These are phyloP conservation scores for Artemisia argyi DNA, from an alignment of 129 eudicot species.

Conservation along the genomic window DNA sequence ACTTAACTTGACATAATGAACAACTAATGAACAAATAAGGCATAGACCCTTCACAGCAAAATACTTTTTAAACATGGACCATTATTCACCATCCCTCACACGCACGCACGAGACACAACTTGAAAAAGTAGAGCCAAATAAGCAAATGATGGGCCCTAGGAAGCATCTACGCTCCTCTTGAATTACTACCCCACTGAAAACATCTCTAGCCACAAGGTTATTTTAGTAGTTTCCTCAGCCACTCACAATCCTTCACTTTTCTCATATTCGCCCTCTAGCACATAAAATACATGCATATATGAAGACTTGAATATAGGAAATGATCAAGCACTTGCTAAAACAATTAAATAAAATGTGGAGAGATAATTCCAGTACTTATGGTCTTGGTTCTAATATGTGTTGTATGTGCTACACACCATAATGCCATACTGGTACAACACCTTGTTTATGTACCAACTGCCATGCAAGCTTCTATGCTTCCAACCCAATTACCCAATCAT, in stretches of 20 bases:
- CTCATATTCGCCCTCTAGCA: conserved; percentile 17
- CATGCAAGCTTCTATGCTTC: conserved; percentile 15
- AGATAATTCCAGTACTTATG: conserved; percentile 7
- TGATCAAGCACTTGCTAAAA: conserved; percentile 8
- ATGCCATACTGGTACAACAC: conserved; percentile 6
- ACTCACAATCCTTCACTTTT: conserved; percentile 20
- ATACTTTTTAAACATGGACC: conserved; percentile 1
- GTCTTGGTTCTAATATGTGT: conserved; percentile 7
- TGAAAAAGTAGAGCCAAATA: conserved; percentile 16
- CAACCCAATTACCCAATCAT: conserved; percentile 16
- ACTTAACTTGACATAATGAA: too few species aligned
- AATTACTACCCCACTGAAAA: not conserved
- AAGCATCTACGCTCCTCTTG: conserved; percentile 14
- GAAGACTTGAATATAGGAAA: conserved; percentile 12
- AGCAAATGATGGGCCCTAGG: conserved; percentile 17
- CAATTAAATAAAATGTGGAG: conserved; percentile 23
- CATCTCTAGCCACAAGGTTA: conserved; percentile 27
- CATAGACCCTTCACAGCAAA: not conserved
- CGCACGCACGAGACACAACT: not conserved
- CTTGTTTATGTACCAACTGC: conserved; percentile 23
- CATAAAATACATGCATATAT: conserved; percentile 29
- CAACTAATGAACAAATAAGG: not conserved
- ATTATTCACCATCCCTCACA: conserved; percentile 9
- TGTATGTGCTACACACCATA: conserved; percentile 11
- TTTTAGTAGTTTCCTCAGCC: conserved; percentile 27